Conservation (phyloP, 2,329 filamentous ascomycete genomes). For the Ascochyta viciae-villosae region DNA sequence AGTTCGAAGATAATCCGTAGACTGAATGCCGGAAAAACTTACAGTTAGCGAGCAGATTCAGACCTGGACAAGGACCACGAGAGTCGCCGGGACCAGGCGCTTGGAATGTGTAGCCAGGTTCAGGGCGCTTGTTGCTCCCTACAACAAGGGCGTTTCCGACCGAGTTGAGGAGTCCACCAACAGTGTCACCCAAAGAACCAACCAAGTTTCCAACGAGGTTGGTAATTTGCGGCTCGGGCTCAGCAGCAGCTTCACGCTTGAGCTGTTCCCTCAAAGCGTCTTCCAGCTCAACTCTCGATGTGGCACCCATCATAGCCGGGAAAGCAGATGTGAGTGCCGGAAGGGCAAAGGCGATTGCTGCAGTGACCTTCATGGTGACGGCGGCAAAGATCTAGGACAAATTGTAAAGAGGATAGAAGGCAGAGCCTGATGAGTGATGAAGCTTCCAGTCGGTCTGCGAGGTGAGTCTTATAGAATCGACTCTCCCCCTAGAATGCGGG, state of each 20-base stretch:
- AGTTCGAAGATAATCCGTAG: neutral
- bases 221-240: constrained; percentile 15
- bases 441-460: neutral
- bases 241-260: constrained; percentile 16
- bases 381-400: neutral
- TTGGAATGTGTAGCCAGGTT: constrained; percentile 26
- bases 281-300: constrained; percentile 23
- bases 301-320: constrained; percentile 24
- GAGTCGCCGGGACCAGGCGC: constrained; percentile 28
- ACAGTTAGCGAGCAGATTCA: constrained; percentile 61
- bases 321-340: constrained; percentile 23
- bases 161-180: constrained; percentile 27
- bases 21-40: neutral
- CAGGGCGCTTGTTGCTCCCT: constrained; percentile 27
- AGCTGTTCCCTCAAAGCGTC: constrained; percentile 16
- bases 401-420: neutral
- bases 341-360: constrained; percentile 18
- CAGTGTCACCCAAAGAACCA: constrained; percentile 15
- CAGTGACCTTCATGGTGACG: constrained; percentile 22
- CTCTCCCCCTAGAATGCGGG: neutral
- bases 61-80: constrained; percentile 57
- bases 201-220: constrained; percentile 14
- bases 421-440: neutral
- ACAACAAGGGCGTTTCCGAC: constrained; percentile 26
- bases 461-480: constrained; percentile 2